Evolutionary conservation across 305 asterid genomes (phyloP).

Genomic region (Fraxinus platypoda): DNA sequence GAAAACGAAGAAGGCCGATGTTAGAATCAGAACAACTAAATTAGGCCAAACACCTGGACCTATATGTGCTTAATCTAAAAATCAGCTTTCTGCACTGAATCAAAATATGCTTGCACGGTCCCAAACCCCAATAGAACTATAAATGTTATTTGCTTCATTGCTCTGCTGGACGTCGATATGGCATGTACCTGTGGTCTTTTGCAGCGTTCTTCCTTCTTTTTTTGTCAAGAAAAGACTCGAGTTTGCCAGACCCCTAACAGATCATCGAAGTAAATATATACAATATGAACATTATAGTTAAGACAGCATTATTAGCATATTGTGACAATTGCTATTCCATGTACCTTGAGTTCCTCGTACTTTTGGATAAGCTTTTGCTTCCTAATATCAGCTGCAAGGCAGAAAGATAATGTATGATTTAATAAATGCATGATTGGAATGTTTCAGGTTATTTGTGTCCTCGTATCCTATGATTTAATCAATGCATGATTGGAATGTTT

Average conservation of each 20-base stretch:
- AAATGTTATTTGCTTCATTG: conserved; percentile 30
- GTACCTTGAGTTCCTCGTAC: conserved; percentile 82
- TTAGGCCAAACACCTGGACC: background rate
- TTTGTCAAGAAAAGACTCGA: conserved; percentile 77
- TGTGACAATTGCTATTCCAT: background rate
- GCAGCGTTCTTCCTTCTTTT: conserved; percentile 82
- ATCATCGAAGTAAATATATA: background rate
- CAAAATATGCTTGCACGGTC: background rate
- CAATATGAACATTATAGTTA: background rate
- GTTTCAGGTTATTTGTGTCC: background rate
- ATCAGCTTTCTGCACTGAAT: background rate
- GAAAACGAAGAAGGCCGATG: background rate
- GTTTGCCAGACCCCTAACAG: conserved; percentile 70
- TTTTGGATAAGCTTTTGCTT: conserved; percentile 72
- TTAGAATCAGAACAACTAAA: background rate
- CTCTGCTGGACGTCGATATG: conserved; percentile 67
- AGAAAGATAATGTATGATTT: background rate
- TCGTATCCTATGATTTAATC: too few species aligned
- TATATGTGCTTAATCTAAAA: background rate
- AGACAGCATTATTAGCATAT: background rate
- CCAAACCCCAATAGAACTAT: conserved; percentile 4
- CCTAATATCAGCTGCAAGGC: conserved; percentile 71
- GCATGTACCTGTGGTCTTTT: conserved; percentile 83
- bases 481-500: too few species aligned
- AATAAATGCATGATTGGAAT: background rate